These are phyloP conservation scores for Magnolia sinica DNA, from an alignment of 164 flowering plant genomes.

Conservation along the genomic window DNA sequence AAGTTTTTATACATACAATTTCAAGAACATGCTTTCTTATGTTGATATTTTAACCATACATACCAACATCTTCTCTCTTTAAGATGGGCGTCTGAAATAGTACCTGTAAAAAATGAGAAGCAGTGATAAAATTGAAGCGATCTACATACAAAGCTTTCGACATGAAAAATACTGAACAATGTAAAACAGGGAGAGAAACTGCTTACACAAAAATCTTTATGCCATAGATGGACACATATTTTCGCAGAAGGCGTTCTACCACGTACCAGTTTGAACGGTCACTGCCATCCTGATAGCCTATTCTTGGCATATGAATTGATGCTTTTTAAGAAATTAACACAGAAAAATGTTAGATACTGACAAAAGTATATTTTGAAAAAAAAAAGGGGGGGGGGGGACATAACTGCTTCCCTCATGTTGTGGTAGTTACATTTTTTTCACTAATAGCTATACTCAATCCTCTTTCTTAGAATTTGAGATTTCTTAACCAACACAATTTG, in stretches of 20 bases:
- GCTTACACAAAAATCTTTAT: constrained; percentile 74
- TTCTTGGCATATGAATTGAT: constrained; percentile 95
- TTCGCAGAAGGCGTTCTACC: constrained; percentile 80
- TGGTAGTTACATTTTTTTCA: not conserved
- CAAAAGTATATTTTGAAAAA: constrained; percentile 1
- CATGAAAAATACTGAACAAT: not conserved
- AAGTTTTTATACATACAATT: not conserved
- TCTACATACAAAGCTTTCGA: not conserved
- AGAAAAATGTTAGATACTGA: not conserved
- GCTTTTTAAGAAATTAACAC: constrained; percentile 35
- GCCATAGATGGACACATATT: constrained; percentile 71
- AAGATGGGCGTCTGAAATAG: constrained; percentile 7
- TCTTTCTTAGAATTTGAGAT: not conserved
- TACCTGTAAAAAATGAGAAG: constrained; percentile 6
- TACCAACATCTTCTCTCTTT: not conserved
- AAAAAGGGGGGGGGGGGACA: not conserved
- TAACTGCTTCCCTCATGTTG: not conserved
- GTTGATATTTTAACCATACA: not conserved
- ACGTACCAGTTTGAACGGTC: constrained; percentile 86
- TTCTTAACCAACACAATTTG: too few relatives aligned
- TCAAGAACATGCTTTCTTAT: not conserved
- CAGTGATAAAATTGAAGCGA: too few relatives aligned
- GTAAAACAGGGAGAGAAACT: not conserved
- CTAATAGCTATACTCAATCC: not conserved
- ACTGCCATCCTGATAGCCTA: constrained; percentile 76